phyloP scores from a whole-genome alignment of 768 basidiomycete genomes.

The Russula compacta region DNA sequence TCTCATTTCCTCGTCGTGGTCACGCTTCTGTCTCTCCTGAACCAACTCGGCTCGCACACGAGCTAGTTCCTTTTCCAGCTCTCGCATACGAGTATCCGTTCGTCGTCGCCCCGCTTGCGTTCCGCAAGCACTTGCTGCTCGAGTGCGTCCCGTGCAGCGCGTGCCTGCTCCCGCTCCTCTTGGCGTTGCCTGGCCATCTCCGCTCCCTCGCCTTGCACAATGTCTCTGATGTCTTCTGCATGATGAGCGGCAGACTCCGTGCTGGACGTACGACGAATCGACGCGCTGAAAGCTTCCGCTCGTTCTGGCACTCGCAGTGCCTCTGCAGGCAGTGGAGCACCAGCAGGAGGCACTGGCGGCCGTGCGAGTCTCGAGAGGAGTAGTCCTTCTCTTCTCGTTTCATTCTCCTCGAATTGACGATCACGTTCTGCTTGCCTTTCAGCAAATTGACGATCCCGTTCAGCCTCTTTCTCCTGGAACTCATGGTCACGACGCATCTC shows the following conservation, averaged over 20 bases:
- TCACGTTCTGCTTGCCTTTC: no score
- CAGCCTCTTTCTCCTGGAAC: constrained; percentile 58
- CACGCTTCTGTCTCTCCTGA: constrained; percentile 47
- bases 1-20: constrained; percentile 52
- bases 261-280: constrained; percentile 32
- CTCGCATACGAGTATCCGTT: constrained; percentile 47
- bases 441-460: constrained; percentile 38
- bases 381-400: constrained; percentile 48
- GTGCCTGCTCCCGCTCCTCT: constrained; percentile 19
- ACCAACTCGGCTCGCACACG: constrained; percentile 51
- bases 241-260: constrained; percentile 49
- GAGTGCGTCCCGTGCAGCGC: constrained; percentile 16
- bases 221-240: constrained; percentile 47
- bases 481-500: constrained; percentile 58
- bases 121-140: constrained; percentile 10
- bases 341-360: neutral
- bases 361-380: constrained; percentile 22
- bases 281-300: constrained; percentile 28
- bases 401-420: constrained; percentile 37
- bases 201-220: constrained; percentile 20
- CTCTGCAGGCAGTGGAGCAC: neutral
- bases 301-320: constrained; percentile 22
- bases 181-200: constrained; percentile 10
- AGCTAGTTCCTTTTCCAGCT: constrained; percentile 55
- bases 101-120: constrained; percentile 31